These are phyloP conservation scores for Jackrogersella minutella DNA, from an alignment of 495 filamentous ascomycete genomes.

Conservation along the genomic window DNA sequence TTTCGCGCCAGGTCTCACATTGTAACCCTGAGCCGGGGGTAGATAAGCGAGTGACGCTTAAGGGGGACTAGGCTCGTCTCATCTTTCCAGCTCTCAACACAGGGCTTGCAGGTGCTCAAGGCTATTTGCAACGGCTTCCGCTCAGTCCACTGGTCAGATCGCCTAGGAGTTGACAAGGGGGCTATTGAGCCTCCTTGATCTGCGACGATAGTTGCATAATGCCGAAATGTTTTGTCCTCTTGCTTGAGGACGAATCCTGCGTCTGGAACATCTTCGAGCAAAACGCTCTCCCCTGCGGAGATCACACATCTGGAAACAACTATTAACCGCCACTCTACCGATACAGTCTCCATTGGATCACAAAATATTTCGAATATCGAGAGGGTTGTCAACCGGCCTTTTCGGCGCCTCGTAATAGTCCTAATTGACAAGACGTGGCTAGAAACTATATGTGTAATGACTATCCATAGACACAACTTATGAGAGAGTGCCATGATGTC, in stretches of 20 bases:
- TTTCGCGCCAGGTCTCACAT: constrained; percentile 40
- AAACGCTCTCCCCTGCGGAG: constrained; percentile 25
- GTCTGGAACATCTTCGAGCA: constrained; percentile 40
- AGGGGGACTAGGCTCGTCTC: constrained; percentile 38
- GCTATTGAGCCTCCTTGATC: constrained; percentile 31
- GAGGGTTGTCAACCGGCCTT: constrained; percentile 21
- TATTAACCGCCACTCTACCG: constrained; percentile 30
- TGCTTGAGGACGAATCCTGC: constrained; percentile 35
- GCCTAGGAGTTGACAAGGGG: constrained; percentile 4
- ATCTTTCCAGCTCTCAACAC: constrained; percentile 27
- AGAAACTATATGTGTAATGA: constrained; percentile 21
- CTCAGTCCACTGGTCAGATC: constrained; percentile 19
- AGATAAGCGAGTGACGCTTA: constrained; percentile 29
- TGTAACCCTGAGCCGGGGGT: constrained; percentile 29
- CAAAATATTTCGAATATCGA: constrained; percentile 24
- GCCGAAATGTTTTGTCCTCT: constrained; percentile 36
- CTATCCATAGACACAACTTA: constrained; percentile 3
- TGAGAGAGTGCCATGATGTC: constrained; percentile 2
- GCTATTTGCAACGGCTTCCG: constrained; percentile 5
- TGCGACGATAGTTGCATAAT: constrained; percentile 37
- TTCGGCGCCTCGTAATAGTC: constrained; percentile 13
- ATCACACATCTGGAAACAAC: constrained; percentile 44
- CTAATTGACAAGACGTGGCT: constrained; percentile 18
- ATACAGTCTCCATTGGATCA: constrained; percentile 25
- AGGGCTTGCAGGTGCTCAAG: constrained; percentile 18